phyloP scores from a whole-genome alignment of 148 eudicot species.

The Rheum nobile region DNA sequence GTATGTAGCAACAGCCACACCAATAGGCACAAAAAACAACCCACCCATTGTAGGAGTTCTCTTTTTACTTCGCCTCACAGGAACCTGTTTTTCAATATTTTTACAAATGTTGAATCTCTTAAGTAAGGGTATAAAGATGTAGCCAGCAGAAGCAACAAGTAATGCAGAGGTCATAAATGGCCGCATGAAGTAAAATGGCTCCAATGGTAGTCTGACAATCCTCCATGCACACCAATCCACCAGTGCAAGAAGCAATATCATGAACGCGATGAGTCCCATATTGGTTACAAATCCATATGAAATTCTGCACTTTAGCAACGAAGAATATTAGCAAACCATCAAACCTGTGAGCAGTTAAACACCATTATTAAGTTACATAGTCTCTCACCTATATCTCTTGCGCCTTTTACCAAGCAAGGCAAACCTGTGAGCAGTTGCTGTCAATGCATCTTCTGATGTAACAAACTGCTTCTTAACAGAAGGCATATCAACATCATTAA shows the following conservation, averaged over 20 bases:
- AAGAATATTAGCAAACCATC: background rate
- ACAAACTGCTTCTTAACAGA: slow-evolving; percentile 30
- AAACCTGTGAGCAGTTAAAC: background rate
- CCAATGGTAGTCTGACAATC: slow-evolving; percentile 68
- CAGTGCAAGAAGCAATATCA: slow-evolving; percentile 40
- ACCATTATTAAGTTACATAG: background rate
- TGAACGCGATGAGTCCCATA: slow-evolving; percentile 53
- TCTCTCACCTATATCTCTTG: slow-evolving; percentile 45
- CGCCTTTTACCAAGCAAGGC: slow-evolving; percentile 41
- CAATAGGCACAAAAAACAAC: slow-evolving; percentile 69
- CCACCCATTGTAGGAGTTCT: slow-evolving; percentile 90
- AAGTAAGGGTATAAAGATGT: slow-evolving; percentile 62
- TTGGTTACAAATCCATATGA: slow-evolving; percentile 54
- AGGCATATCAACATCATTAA: slow-evolving; percentile 72
- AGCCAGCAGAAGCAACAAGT: slow-evolving; percentile 60
- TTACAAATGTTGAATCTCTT: slow-evolving; percentile 43
- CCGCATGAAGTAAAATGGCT: slow-evolving; percentile 51
- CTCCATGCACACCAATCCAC: slow-evolving; percentile 90
- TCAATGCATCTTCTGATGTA: slow-evolving; percentile 48
- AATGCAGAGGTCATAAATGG: slow-evolving; percentile 62
- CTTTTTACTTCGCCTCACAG: slow-evolving; percentile 34
- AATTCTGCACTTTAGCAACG: slow-evolving; percentile 43
- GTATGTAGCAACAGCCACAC: slow-evolving; percentile 58
- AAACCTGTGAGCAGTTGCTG: slow-evolving; percentile 51
- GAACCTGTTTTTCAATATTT: slow-evolving; percentile 40